A percentile compares a stretch with the other conserved stretches of the same genome.
Conservation (phyloP, 352 stramenopile genomes). For the Globisporangium polare region DNA sequence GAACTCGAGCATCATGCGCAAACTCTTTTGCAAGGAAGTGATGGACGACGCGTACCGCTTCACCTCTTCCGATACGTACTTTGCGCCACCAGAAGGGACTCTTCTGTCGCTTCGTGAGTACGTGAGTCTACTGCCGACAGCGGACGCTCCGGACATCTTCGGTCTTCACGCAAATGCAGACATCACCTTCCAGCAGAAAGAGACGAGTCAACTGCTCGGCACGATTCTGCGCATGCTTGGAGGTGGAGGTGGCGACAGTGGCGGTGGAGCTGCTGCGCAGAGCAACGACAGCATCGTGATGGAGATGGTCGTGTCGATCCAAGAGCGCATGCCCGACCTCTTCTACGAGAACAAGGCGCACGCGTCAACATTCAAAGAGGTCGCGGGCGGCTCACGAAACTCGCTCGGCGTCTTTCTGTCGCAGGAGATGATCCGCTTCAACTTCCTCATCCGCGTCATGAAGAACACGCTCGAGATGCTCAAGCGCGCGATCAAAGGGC, state of each 20-base stretch:
- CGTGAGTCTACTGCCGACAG: constrained; percentile 71
- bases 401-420: constrained; percentile 91
- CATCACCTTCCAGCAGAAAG: constrained; percentile 94
- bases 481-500: constrained; percentile 86
- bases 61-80: constrained; percentile 74
- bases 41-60: constrained; percentile 89
- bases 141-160: constrained; percentile 90
- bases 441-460: constrained; percentile 86
- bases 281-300: constrained; percentile 79
- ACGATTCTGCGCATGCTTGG: constrained; percentile 75
- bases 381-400: constrained; percentile 85
- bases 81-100: constrained; percentile 59
- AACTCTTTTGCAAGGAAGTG: constrained; percentile 85
- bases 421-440: constrained; percentile 91
- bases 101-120: constrained; percentile 76
- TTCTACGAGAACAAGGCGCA: constrained; percentile 74
- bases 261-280: constrained; percentile 34
- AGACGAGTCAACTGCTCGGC: constrained; percentile 71
- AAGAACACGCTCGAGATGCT: constrained; percentile 81
- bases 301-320: constrained; percentile 80
- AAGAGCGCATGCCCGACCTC: constrained; percentile 66
- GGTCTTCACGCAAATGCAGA: constrained; percentile 92
- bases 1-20: constrained; percentile 93
- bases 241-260: constrained; percentile 42
- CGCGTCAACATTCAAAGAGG: constrained; percentile 75